These are phyloP conservation scores for Carex scoparia DNA, from an alignment of 176 grass and related monocot species.

Conservation along the genomic window DNA sequence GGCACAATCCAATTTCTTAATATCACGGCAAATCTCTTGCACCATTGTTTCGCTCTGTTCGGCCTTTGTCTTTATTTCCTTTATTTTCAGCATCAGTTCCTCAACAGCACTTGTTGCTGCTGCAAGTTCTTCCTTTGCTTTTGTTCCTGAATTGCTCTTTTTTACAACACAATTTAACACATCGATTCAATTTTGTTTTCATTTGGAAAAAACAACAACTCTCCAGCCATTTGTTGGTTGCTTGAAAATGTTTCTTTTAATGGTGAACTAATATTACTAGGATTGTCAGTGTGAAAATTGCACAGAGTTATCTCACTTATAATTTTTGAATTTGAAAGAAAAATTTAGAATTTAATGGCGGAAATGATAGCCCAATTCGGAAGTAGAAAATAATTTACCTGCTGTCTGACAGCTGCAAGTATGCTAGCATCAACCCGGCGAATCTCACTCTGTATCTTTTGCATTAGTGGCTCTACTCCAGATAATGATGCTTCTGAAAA, in stretches of 20 bases:
- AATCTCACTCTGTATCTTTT: conserved; percentile 99
- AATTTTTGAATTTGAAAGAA: background rate
- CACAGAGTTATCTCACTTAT: background rate
- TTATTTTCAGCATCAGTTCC: conserved; percentile 97
- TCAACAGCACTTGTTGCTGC: conserved; percentile 95
- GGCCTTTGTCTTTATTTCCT: conserved; percentile 94
- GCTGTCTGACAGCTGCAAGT: conserved; percentile 86
- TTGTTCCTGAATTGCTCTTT: conserved; percentile 98
- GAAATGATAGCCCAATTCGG: background rate
- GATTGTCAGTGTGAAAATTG: background rate
- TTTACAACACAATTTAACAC: conserved; percentile 13
- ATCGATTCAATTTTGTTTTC: conserved; percentile 4
- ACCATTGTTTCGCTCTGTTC: conserved; percentile 98
- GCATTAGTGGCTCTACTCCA: conserved; percentile 97
- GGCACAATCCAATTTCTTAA: conserved; percentile 91
- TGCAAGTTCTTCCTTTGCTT: conserved; percentile 98
- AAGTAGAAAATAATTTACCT: conserved; percentile 40
- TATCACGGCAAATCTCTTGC: conserved; percentile 99
- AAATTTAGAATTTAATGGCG: background rate
- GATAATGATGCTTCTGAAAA: conserved; percentile 78
- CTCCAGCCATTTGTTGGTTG: background rate
- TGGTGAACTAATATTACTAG: background rate
- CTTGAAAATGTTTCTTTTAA: background rate
- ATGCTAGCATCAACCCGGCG: conserved; percentile 91
- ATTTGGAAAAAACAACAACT: background rate